Evolutionary conservation across 2,329 filamentous ascomycete species (phyloP).

Genomic region (Cytospora mali): DNA sequence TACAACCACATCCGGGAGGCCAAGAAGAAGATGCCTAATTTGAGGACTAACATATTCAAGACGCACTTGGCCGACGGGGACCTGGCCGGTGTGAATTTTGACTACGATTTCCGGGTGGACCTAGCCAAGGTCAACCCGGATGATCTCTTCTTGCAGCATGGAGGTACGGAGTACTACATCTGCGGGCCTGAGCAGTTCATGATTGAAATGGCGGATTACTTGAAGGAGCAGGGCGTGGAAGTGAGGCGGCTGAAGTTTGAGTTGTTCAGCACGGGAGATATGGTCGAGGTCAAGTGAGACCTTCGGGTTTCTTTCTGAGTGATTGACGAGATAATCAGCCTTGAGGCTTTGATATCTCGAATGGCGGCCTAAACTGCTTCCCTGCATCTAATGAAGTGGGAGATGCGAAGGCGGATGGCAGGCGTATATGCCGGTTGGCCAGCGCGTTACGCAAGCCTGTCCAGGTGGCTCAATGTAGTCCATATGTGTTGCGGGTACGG

Average conservation of each 20-base stretch:
- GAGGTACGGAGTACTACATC: constrained; percentile 55
- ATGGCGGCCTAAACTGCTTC: too few species aligned
- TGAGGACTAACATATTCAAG: constrained; percentile 53
- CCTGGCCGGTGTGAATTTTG: constrained; percentile 46
- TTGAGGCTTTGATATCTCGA: too few species aligned
- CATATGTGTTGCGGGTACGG: too few species aligned
- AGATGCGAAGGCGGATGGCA: too few species aligned
- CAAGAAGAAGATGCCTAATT: constrained; percentile 38
- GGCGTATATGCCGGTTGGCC: too few species aligned
- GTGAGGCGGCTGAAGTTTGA: constrained; percentile 47
- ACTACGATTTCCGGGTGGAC: constrained; percentile 50
- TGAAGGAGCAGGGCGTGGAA: constrained; percentile 45
- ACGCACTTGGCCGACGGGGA: constrained; percentile 51
- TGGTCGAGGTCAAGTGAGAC: constrained; percentile 32
- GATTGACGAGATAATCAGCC: too few species aligned
- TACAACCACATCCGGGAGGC: constrained; percentile 53
- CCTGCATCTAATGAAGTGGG: too few species aligned
- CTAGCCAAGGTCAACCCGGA: constrained; percentile 47
- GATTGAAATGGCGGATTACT: constrained; percentile 50
- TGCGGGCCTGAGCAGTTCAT: constrained; percentile 60
- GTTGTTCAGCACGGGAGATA: constrained; percentile 50
- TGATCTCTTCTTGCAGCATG: constrained; percentile 49
- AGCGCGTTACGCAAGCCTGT: too few species aligned
- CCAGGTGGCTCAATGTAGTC: too few species aligned
- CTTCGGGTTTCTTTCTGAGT: neutral